Conservation (phyloP, 495 filamentous ascomycete genomes). For the Articulospora tetracladia region DNA sequence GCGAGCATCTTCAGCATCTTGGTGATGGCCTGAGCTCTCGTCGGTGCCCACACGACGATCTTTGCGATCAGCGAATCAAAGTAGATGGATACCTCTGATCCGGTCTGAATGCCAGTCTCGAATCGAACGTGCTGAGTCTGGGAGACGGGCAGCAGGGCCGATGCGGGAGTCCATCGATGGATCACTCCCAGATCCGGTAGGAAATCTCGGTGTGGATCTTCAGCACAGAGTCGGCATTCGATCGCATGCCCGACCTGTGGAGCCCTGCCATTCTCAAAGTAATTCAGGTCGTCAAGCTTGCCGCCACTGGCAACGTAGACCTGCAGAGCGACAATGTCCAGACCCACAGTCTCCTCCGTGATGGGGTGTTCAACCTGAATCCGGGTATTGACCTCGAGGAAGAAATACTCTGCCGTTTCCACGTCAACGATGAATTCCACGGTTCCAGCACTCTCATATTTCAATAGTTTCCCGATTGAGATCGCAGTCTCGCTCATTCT, state of each 20-base stretch:
- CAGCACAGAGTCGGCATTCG: slow-evolving; percentile 58
- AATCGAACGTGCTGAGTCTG: slow-evolving; percentile 49
- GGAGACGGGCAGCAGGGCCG: slow-evolving; percentile 44
- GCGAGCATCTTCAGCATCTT: slow-evolving; percentile 28
- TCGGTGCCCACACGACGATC: slow-evolving; percentile 48
- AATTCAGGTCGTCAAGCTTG: slow-evolving; percentile 1
- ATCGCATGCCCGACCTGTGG: slow-evolving; percentile 36
- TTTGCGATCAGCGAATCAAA: slow-evolving; percentile 62
- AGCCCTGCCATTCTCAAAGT: slow-evolving; percentile 8
- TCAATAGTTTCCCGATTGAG: slow-evolving; percentile 44
- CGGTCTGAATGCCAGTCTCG: slow-evolving; percentile 59
- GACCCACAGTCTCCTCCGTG: slow-evolving; percentile 53
- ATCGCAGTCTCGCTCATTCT: slow-evolving; percentile 32
- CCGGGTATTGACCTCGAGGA: slow-evolving; percentile 66
- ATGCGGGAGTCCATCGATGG: too few species aligned
- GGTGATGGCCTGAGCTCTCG: slow-evolving; percentile 38
- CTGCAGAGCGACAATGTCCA: slow-evolving; percentile 54
- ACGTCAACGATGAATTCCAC: slow-evolving; percentile 65
- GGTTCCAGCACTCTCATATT: slow-evolving; percentile 56
- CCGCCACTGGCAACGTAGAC: slow-evolving; percentile 25
- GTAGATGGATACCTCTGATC: slow-evolving; percentile 47
- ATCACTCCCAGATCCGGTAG: slow-evolving; percentile 47
- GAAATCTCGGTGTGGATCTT: slow-evolving; percentile 54
- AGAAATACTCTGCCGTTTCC: slow-evolving; percentile 53
- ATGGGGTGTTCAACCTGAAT: slow-evolving; percentile 68